Conservation (phyloP, 768 basidiomycete genomes). For the Lentinula sp. region DNA sequence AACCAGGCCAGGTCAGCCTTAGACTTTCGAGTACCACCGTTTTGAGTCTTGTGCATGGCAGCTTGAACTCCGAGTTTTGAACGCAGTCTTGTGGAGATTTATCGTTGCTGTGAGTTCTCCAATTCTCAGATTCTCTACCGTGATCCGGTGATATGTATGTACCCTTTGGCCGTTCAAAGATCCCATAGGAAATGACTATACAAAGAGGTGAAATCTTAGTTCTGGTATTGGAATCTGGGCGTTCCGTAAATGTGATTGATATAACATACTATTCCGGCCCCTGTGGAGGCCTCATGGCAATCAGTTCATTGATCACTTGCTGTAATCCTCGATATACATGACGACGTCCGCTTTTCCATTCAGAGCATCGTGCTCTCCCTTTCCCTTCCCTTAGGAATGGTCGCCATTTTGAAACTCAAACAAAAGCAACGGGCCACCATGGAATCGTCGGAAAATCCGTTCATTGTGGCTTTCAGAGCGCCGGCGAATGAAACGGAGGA, state of each 20-base stretch:
- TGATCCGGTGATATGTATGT: no score
- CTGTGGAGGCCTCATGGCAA: neutral
- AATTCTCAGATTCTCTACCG: no score
- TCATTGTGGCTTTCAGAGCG: slow-evolving; percentile 21
- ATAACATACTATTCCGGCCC: neutral
- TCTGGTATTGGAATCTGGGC: neutral
- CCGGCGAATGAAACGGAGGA: slow-evolving; percentile 29
- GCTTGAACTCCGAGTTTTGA: no score
- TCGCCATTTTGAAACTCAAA: neutral
- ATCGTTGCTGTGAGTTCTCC: no score
- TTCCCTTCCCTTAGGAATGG: neutral
- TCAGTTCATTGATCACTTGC: neutral
- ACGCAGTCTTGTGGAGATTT: no score
- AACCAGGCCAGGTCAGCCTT: no score
- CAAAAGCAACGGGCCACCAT: neutral
- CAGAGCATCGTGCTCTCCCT: neutral
- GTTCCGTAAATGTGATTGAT: neutral
- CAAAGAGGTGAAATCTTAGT: neutral
- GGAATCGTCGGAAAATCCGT: slow-evolving; percentile 20
- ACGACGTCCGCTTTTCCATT: neutral
- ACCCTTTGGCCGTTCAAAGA: neutral
- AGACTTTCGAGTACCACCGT: no score
- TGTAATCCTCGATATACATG: neutral
- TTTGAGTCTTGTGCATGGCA: no score
- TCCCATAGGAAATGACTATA: neutral